Percentiles rank a stretch among this genome's conserved stretches.
Conservation (phyloP, 352 stramenopile species). For the Globisporangium emineosum region DNA sequence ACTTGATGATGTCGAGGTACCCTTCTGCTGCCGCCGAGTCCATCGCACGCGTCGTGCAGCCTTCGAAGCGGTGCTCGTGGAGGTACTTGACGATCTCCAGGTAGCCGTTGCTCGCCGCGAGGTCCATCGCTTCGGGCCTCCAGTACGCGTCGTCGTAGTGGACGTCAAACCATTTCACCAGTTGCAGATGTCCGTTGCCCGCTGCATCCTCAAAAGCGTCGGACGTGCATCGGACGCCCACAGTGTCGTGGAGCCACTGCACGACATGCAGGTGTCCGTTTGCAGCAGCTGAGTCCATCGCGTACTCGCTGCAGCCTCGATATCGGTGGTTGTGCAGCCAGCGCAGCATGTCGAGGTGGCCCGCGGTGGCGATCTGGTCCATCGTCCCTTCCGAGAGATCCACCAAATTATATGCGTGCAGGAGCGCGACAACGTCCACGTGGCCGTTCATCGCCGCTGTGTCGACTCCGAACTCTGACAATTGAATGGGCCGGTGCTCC, state of each 20-base stretch:
- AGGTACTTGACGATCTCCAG: constrained; percentile 20
- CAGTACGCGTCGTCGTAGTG: constrained; percentile 14
- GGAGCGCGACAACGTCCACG: constrained; percentile 4
- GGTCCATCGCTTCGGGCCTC: constrained; percentile 13
- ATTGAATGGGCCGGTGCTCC: not conserved
- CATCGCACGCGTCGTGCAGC: constrained; percentile 16
- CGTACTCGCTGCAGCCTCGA: constrained; percentile 11
- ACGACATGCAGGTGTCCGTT: constrained; percentile 24
- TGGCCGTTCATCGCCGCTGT: constrained; percentile 15
- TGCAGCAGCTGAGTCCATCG: constrained; percentile 22
- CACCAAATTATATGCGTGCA: not conserved
- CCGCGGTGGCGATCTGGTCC: constrained; percentile 17
- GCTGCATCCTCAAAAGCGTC: constrained; percentile 24
- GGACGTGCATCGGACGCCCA: constrained; percentile 11
- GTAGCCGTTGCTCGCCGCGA: constrained; percentile 15
- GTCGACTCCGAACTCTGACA: constrained; percentile 10
- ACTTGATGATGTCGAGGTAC: constrained; percentile 16
- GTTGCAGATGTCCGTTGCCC: constrained; percentile 11
- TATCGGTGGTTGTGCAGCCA: constrained; percentile 24
- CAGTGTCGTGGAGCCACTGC: constrained; percentile 21
- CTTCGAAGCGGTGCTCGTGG: constrained; percentile 11
- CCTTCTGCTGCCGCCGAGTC: constrained; percentile 12
- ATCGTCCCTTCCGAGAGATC: constrained; percentile 12
- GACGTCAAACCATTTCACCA: constrained; percentile 18
- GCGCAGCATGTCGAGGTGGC: constrained; percentile 24